These are phyloP conservation scores for Cercis canadensis DNA, from an alignment of 306 rosid species.

Conservation along the genomic window DNA sequence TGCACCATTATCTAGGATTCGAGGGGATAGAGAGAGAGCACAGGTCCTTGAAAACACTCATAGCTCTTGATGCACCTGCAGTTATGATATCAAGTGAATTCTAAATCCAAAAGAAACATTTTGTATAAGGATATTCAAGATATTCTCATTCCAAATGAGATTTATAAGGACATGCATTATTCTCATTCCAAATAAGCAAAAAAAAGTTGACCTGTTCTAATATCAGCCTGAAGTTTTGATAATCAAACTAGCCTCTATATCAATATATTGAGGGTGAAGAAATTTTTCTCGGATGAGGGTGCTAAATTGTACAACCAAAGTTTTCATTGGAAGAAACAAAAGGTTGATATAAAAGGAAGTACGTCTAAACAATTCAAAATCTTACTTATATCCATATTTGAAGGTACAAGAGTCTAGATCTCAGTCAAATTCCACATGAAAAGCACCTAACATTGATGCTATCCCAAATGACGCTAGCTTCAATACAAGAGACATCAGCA, in stretches of 20 bases:
- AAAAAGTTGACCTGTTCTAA: not conserved
- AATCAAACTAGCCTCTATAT: not conserved
- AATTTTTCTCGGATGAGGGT: not conserved
- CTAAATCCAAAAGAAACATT: conserved; percentile 25
- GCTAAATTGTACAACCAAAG: not conserved
- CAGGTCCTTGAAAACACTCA: conserved; percentile 27
- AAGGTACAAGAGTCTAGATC: conserved; percentile 7
- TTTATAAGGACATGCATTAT: too few species aligned
- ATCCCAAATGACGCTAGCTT: not conserved
- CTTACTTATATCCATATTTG: not conserved
- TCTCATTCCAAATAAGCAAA: not conserved
- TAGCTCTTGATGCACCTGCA: conserved; percentile 48
- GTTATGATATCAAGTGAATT: conserved; percentile 18
- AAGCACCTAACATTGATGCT: not conserved
- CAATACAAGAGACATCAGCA: conserved; percentile 10
- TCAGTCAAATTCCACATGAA: not conserved
- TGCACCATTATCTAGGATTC: not conserved
- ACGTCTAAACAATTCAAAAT: not conserved
- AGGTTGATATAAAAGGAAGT: not conserved
- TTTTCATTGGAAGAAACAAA: not conserved
- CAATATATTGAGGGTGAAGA: conserved; percentile 23
- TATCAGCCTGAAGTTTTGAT: not conserved
- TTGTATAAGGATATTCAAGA: not conserved
- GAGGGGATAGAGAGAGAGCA: not conserved
- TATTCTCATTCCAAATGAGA: not conserved